Conservation (phyloP, 768 basidiomycete genomes). For the Pisolithus marmoratus region DNA sequence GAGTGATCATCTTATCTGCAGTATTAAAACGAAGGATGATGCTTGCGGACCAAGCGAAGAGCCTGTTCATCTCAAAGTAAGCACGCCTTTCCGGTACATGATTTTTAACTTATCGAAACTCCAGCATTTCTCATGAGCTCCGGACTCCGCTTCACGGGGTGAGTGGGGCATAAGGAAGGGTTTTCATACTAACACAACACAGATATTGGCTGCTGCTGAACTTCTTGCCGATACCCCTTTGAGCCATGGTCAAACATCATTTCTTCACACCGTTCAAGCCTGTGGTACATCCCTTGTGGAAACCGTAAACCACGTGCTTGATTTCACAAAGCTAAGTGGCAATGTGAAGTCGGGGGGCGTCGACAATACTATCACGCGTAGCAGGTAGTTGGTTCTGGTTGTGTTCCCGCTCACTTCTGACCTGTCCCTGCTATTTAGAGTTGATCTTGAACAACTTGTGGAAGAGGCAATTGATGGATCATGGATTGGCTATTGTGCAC, state of each 20-base stretch:
- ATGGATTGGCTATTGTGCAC: conserved; percentile 88
- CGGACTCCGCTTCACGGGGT: conserved; percentile 91
- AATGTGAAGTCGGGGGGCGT: conserved; percentile 74
- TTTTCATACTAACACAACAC: conserved; percentile 1
- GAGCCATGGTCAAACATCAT: conserved; percentile 76
- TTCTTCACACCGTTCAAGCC: conserved; percentile 88
- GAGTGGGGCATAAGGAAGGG: conserved; percentile 15
- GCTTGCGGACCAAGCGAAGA: conserved; percentile 91
- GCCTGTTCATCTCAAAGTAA: conserved; percentile 87
- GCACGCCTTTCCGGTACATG: conserved; percentile 13
- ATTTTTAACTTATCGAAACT: neutral
- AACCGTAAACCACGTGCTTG: conserved; percentile 94
- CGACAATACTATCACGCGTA: conserved; percentile 66
- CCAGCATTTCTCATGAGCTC: conserved; percentile 84
- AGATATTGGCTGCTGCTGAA: conserved; percentile 91
- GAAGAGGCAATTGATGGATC: conserved; percentile 91
- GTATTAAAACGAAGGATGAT: conserved; percentile 91
- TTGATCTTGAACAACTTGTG: conserved; percentile 75
- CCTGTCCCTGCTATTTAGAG: conserved; percentile 29
- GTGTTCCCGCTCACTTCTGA: neutral
- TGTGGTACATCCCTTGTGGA: conserved; percentile 95
- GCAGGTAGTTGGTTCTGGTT: conserved; percentile 38
- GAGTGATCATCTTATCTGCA: conserved; percentile 90
- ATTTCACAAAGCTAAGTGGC: conserved; percentile 92
- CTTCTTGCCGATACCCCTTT: conserved; percentile 81